These are phyloP conservation scores for Aegilops sharonensis DNA, from an alignment of 176 grass and related monocot genomes.

Conservation along the genomic window DNA sequence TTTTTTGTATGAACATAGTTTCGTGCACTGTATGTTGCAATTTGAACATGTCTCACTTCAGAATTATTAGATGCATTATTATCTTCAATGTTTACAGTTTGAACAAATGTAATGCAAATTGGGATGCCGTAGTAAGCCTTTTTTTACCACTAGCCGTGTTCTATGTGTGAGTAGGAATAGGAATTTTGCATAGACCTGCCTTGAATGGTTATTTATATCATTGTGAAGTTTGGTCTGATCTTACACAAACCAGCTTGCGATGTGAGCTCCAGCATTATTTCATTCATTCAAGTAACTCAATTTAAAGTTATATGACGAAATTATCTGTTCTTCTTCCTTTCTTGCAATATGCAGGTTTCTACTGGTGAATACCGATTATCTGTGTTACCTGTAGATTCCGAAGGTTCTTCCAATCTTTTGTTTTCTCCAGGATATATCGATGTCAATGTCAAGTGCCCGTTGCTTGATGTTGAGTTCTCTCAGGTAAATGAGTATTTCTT, in stretches of 20 bases:
- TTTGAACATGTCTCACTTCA: neutral
- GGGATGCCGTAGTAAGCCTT: neutral
- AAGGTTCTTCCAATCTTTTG: slow-evolving; percentile 60
- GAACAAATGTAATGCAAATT: slow-evolving; percentile 7
- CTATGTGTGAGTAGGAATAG: neutral
- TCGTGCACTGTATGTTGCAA: neutral
- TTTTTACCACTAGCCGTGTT: slow-evolving; percentile 9
- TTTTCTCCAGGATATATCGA: slow-evolving; percentile 81
- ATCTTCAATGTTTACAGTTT: slow-evolving; percentile 15
- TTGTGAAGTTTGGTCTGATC: slow-evolving; percentile 27
- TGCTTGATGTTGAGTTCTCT: slow-evolving; percentile 83
- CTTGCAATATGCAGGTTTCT: slow-evolving; percentile 63
- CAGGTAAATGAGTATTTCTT: slow-evolving; percentile 57
- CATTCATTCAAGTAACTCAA: slow-evolving; percentile 12
- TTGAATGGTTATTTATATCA: slow-evolving; percentile 18
- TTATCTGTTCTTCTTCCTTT: slow-evolving; percentile 17
- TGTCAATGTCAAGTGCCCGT: slow-evolving; percentile 72
- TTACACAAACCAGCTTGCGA: neutral
- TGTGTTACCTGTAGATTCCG: slow-evolving; percentile 70
- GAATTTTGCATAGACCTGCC: neutral
- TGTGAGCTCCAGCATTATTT: neutral
- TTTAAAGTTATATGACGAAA: neutral
- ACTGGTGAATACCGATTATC: slow-evolving; percentile 77
- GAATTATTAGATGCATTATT: slow-evolving; percentile 8
- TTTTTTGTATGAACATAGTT: slow-evolving; percentile 3